Evolutionary conservation across 2,329 filamentous ascomycete species (phyloP).

Genomic region (Hymenoscyphus albidus): DNA sequence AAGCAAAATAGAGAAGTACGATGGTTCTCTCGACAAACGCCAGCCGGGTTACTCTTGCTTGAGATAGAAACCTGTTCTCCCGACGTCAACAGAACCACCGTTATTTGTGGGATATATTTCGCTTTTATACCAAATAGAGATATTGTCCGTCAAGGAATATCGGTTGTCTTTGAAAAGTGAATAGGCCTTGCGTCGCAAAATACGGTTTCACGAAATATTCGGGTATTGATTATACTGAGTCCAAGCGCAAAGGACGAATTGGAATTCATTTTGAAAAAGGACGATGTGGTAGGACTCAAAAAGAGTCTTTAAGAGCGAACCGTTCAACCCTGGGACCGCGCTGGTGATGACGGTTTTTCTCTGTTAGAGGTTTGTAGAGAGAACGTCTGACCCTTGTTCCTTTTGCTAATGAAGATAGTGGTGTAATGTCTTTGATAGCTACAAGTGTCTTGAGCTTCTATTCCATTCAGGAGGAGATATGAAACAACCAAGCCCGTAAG

Average conservation of each 20-base stretch:
- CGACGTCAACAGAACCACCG: background rate
- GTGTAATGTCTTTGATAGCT: background rate
- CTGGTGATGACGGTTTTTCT: background rate
- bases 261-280: background rate
- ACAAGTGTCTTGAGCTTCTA: background rate
- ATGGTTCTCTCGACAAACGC: background rate
- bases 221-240: background rate
- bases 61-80: background rate
- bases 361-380: background rate
- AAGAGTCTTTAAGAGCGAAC: background rate
- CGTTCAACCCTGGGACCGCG: background rate
- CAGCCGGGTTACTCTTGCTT: background rate
- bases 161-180: background rate
- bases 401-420: background rate
- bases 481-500: background rate
- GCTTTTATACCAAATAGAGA: background rate
- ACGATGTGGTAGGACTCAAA: background rate
- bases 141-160: background rate
- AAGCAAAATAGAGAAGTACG: background rate
- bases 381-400: background rate
- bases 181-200: background rate
- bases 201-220: background rate
- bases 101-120: background rate
- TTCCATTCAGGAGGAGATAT: background rate
- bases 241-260: background rate